Base-by-base conservation (phyloP, 306 rosid species). In the Cicer cuneatum region DNA sequence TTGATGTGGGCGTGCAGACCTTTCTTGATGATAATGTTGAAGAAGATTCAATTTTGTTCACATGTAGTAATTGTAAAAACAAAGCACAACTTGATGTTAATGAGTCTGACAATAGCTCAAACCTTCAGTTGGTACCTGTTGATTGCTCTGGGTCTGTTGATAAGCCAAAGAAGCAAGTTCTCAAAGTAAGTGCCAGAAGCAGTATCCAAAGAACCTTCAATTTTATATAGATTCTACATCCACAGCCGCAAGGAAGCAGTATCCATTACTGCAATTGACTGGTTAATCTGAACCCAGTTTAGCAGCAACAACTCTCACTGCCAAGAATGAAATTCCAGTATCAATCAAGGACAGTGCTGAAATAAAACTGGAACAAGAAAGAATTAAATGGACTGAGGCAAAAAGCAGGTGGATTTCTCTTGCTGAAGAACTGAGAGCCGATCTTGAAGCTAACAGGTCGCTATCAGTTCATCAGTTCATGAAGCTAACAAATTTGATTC, bases 381-480 rank as follows among this genome's bases (percentile, higher is more conserved):
- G 99, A 79, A 82, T 72, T 73, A 82, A 66, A 81, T 92, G 99
- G 98, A 88, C 89, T 40, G 98, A 95, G 79, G 90, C 86, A 64
- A 98, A 95, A 80, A 89, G 93, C 81, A 95, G 66, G 66, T 95
- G 99, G 99, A 92, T 95, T 80, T 89, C 83, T 81, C 90, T 92
- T 72, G 82, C 92, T 13, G 99, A 92, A 70, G 99, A 95, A 74
- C 69, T 92, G 82, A 92, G 90, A 85, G 75, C 78, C 43, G 99
- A 95, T 82, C 99, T 95, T 69, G 98, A 89, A 83, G 83, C 84
- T 47, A 82, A 79, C 86, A 86, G 96, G 80, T 85, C 81, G 74
- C 81, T 84, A 51, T n/a, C n/a, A n/a, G n/a, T n/a, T n/a, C n/a
- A n/a, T n/a, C n/a, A n/a, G n/a, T n/a, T n/a, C n/a, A n/a, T n/a